Base-by-base conservation (phyloP, 106 monocot species). In the Dendrobium chrysotoxum region DNA sequence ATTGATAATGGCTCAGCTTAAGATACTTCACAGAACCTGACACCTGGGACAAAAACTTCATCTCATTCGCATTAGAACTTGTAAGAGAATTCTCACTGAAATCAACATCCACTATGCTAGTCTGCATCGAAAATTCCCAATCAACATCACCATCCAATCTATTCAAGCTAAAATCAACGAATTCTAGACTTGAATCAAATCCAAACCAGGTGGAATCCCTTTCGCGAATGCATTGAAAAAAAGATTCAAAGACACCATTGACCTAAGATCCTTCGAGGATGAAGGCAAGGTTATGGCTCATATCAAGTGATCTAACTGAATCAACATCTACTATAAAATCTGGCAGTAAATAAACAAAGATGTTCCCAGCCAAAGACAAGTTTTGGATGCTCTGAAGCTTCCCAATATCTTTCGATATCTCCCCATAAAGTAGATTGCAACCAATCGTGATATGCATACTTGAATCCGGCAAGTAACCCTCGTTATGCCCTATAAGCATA, bases 161-260 rank as follows among this genome's bases (percentile, higher is more conserved):
- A 72, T 98, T 98, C 91, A 92, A 88, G 75, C 98, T 98, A 42
- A 98, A 78, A 78, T 98, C 98, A 25, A 98, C 45, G 8, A 67
- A 79, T 65, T 86, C 82, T 4, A 98, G 82, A 65, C 58, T 85
- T 7, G 58, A 58, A 92, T 82, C 78, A 28, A 11, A 13, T 88
- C 92, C 25, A 92, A 80, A 53, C 90, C 95, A 25, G 86, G 41
- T 5, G 92, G 92, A n/a, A 95, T 86, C 44, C 80, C 82, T 79
- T 84, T 87, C 2, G 81, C 85, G 45, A 95, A 89, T 9, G 54
- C 67, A 81, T 95, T 95, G 76, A 75, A 78, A 5, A 92, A 95
- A 58, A 95, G 84, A 44, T 92, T 95, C 70, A 95, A 75, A 1
- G 85, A 88, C 10, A 83, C 83, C 79, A 95, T 77, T 79, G 66